Evolutionary conservation across 2,329 filamentous ascomycete species (phyloP).

Genomic region (Venturia carpophila): DNA sequence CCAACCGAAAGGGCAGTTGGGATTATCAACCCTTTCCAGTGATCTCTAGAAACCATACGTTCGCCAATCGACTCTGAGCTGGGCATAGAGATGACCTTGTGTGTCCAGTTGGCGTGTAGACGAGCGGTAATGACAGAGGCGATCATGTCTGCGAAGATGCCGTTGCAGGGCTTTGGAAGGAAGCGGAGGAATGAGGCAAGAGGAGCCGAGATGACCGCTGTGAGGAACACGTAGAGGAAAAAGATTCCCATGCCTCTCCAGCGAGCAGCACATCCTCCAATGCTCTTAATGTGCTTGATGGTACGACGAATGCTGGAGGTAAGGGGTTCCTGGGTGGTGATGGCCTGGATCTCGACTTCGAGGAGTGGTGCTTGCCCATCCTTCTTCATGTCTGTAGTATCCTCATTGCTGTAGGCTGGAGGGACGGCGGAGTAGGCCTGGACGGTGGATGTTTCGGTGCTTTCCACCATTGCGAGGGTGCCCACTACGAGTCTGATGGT

Average conservation of each 20-base stretch:
- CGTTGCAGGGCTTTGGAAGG: conserved; percentile 2
- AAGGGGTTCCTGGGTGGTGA: conserved; percentile 49
- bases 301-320: conserved; percentile 53
- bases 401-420: conserved; percentile 37
- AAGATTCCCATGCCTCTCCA: conserved; percentile 59
- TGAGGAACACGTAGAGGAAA: conserved; percentile 31
- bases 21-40: conserved; percentile 32
- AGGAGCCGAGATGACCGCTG: conserved; percentile 28
- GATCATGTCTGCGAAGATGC: conserved; percentile 34
- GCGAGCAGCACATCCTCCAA: conserved; percentile 56
- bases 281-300: conserved; percentile 52
- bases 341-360: conserved; percentile 31
- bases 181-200: conserved; percentile 28
- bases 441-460: conserved; percentile 36
- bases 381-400: conserved; percentile 21
- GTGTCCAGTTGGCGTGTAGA: conserved; percentile 71
- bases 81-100: conserved; percentile 70
- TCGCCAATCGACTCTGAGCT: conserved; percentile 52
- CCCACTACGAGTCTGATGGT: conserved; percentile 53
- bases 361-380: conserved; percentile 31
- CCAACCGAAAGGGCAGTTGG: conserved; percentile 11
- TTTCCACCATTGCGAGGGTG: conserved; percentile 58
- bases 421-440: conserved; percentile 40
- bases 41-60: conserved; percentile 59
- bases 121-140: conserved; percentile 57